Evolutionary conservation across 2,329 filamentous ascomycete genomes (phyloP).

Genomic region (Phoma herbarum): DNA sequence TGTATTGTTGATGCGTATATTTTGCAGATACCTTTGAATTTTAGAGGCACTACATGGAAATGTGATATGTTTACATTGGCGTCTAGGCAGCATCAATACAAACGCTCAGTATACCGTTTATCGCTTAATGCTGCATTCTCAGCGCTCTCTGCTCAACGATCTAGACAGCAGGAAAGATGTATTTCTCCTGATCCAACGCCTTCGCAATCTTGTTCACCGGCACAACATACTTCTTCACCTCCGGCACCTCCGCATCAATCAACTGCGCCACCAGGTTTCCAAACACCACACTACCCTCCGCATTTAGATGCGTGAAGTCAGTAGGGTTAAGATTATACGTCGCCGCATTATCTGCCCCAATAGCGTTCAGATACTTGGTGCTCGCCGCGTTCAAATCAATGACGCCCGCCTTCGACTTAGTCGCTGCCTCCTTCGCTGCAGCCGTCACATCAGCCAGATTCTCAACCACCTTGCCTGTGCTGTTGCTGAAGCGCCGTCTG

Average conservation of each 20-base stretch:
- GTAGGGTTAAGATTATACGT: constrained; percentile 57
- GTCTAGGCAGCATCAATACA: constrained; percentile 4
- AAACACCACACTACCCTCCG: constrained; percentile 35
- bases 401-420: constrained; percentile 47
- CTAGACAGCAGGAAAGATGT: constrained; percentile 22
- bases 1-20: neutral
- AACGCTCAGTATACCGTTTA: neutral
- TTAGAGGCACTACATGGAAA: constrained; percentile 8
- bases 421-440: constrained; percentile 59
- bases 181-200: constrained; percentile 26
- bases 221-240: constrained; percentile 25
- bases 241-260: constrained; percentile 22
- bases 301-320: constrained; percentile 36
- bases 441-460: constrained; percentile 57
- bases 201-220: constrained; percentile 22
- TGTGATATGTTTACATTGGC: constrained; percentile 1
- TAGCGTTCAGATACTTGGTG: constrained; percentile 59
- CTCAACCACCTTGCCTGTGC: constrained; percentile 51
- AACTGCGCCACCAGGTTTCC: constrained; percentile 32
- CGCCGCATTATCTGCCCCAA: constrained; percentile 59
- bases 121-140: neutral
- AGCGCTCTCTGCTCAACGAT: neutral
- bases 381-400: constrained; percentile 64
- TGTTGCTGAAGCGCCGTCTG: constrained; percentile 57
- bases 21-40: constrained; percentile 13